Evolutionary conservation across 345 rosid species (phyloP), one percentile per base, ranked within the genome.

Genomic region (Gossypium longicalyx): DNA sequence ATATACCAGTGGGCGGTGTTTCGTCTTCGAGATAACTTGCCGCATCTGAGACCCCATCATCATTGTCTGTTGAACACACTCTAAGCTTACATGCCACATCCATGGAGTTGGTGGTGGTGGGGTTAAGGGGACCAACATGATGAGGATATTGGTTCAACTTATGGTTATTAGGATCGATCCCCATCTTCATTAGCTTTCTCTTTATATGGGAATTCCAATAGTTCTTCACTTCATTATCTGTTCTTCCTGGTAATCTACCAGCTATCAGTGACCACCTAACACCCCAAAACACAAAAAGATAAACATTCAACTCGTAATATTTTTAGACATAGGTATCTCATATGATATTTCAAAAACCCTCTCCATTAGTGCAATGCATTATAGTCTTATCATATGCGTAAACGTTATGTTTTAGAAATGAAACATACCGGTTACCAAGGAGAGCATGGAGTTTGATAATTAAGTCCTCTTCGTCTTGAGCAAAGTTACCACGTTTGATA

Each of bases 181-280:
- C 86, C 82, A 79, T 58, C 56, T 76, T 76, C 7, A 77, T 74
- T 38, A 86, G 80, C 81, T 83, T 86, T 67, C 83, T 83, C 73
- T 71, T 86, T 6, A 86, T 7, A 57, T 83, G 85, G 20, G 88
- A 78, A 51, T 86, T 86, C 86, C 86, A 86, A 48, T 86, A 76
- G 52, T 86, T 86, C 76, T 86, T 83, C 56, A 86, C 83, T 62
- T 86, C 88, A 72, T 86, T 81, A 70, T 83, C 88, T 1, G 88
- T 86, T 43, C 88, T 73, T n/a, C 86, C 88, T 0, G 88, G 88
- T 70, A 86, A 81, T 76, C 86, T 74, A 43, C 88, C 86, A 4
- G 88, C 88, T 56, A 86, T 83, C 29, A 86, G 17, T 2, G 88
- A 83, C 88, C 88, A 86, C 73, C 88, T 86, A 82, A 79, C 45